Evolutionary conservation across 2,329 filamentous ascomycete species (phyloP).

Genomic region (Fusarium lyarnte): DNA sequence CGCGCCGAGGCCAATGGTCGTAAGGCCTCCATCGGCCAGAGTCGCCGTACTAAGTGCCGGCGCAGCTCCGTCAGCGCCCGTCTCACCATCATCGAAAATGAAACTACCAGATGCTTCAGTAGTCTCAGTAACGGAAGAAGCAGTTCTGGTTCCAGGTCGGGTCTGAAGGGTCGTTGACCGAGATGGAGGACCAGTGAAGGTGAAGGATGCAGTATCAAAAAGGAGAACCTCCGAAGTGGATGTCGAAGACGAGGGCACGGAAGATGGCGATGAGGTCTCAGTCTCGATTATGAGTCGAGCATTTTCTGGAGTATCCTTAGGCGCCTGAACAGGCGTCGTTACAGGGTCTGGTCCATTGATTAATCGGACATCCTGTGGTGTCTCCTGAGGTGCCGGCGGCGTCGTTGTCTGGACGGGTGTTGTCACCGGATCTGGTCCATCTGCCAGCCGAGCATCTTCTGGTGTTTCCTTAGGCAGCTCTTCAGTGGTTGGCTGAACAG

Average conservation of each 20-base stretch:
- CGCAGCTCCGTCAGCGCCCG: conserved; percentile 19
- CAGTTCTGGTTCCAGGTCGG: conserved; percentile 22
- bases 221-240: conserved; percentile 28
- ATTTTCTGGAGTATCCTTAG: conserved; percentile 7
- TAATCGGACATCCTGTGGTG: conserved; percentile 7
- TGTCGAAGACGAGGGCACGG: not conserved
- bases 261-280: not conserved
- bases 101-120: conserved; percentile 28
- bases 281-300: conserved; percentile 13
- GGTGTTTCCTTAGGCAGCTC: conserved; percentile 4
- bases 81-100: conserved; percentile 19
- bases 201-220: conserved; percentile 33
- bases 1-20: conserved; percentile 33
- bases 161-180: conserved; percentile 35
- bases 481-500: conserved; percentile 1
- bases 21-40: conserved; percentile 28
- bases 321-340: not conserved
- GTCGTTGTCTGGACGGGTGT: conserved; percentile 7
- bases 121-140: conserved; percentile 22
- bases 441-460: conserved; percentile 4
- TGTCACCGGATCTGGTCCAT: conserved; percentile 8
- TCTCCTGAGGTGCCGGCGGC: conserved; percentile 3
- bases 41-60: conserved; percentile 35
- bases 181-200: conserved; percentile 24
- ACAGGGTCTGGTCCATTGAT: conserved; percentile 9